Evolutionary conservation across 1,284 basidiomycete species (phyloP), one percentile per base, ranked within the genome.

Genomic region (Boletus mariae): DNA sequence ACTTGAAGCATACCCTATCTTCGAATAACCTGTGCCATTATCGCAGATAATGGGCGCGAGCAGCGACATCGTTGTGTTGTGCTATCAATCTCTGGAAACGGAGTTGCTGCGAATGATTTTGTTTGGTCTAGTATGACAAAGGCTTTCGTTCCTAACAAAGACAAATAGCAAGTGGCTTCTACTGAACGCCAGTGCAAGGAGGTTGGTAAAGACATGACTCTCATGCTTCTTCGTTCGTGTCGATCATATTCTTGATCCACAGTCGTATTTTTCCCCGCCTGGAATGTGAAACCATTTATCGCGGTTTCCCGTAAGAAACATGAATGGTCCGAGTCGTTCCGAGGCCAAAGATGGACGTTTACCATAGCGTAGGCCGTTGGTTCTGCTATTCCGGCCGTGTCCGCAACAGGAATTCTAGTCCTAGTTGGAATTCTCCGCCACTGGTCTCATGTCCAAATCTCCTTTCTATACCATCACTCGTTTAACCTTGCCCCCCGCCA

Each of bases 11-110:
- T 71, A 95, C 94, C 94, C 96, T 73, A 98, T 90, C 84, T 98
- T 98, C 25, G 94, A 96, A 75, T 84, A 98, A 17, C 96, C 96
- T 45, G 95, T 98, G 53, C 96, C 96, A 81, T 98, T 98, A 78
- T 98, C 95, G 67, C 93, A 94, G 62, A 96, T 93, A 67, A 96
- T 91, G 57, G 93, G 93, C 20, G 92, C 87, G 57, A 92, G 84
- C 42, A 85, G 71, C 50, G 90, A 85, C 90, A 93, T 93, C 61
- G 67, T 74, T 47, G 50, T 13, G 48, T 49, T 53, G 47, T 49
- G 47, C 26, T 57, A 53, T 44, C 54, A 53, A 59, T 20, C 45
- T 11, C 31, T 31, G 31, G 2, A 48, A 52, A 45, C 38, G 31
- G 47, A 23, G 45, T 42, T 45, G 47, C 61, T 62, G 56, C 51